Conservation (phyloP, 208 protist species). For the Leishmania martiniquensis region DNA sequence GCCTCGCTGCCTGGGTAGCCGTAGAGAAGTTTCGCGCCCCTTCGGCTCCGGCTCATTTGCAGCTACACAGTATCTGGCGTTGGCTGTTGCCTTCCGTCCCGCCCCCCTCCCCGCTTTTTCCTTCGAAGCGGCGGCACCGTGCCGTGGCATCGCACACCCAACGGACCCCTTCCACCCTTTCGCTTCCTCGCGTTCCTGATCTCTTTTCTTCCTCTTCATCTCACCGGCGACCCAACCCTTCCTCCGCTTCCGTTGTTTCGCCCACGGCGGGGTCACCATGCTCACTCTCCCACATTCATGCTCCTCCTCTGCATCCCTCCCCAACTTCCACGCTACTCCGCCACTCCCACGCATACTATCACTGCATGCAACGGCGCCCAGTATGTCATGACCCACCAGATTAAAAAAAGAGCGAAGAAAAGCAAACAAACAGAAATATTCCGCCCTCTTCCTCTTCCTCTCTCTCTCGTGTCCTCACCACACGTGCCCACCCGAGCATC, state of each 20-base stretch:
- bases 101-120: not conserved
- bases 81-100: not conserved
- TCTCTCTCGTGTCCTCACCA: not conserved
- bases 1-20: not conserved
- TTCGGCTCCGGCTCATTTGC: too few species aligned
- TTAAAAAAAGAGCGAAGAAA: too few species aligned
- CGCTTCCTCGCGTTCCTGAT: not conserved
- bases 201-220: not conserved
- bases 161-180: not conserved
- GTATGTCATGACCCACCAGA: not conserved
- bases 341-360: too few species aligned
- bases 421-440: not conserved
- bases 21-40: not conserved
- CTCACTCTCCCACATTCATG: too few species aligned
- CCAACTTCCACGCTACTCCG: too few species aligned
- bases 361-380: not conserved
- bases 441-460: not conserved
- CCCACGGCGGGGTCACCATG: too few species aligned
- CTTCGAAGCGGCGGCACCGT: not conserved
- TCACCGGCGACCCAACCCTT: too few species aligned
- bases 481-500: too few species aligned
- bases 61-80: not conserved
- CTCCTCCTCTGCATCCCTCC: too few species aligned
- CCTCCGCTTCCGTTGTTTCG: too few species aligned
- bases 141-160: not conserved